Evolutionary conservation across 202 grass and related monocot species (phyloP), one percentile per base, ranked within the genome.

Genomic region (Zizania palustris): DNA sequence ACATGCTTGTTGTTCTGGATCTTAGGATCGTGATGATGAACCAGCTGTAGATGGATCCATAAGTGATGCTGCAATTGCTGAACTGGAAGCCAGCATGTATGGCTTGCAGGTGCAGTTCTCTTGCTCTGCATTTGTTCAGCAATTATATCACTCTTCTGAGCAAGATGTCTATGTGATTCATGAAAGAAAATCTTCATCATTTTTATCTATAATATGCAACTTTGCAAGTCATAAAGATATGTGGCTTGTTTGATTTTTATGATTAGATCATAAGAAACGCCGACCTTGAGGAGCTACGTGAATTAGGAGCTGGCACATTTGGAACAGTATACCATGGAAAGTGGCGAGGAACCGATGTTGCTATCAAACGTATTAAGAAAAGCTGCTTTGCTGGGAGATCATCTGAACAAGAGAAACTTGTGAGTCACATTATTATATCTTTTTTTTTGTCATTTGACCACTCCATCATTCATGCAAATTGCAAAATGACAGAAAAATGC

Each of bases 311-410:
- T 13, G 95, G 95, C 75, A 95, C 95, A 37, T 98, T 92, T 63
- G 95, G 95, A 88, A 98, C 95, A 35, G 95, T 98, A 39, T 98
- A 88, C 49, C 90, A 94, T 88, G 95, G 95, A 67, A 98, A 98
- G 67, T 98, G 95, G 95, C 88, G 91, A 67, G 95, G 95, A 68
- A 90, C 89, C 40, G 95, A 98, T 78, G 89, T 98, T 63, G 95
- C 95, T 45, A 98, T 98, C 62, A 98, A 98, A 71, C 89, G 95
- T 72, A 98, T 98, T 40, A 98, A 98, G 45, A 98, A 98, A 88
- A 98, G 95, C 45, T 98, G 91, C 64, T 98, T 98, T 9, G 83
- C 91, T n/a, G 95, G 95, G 56, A 86, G 74, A 74, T 85, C 70
- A 48, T 98, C 95, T 81, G 95, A 98, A 73, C 91, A 92, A 77